Evolutionary conservation across 2,329 filamentous ascomycete species (phyloP), one percentile per base, ranked within the genome.

Genomic region (Aspergillus sp.): DNA sequence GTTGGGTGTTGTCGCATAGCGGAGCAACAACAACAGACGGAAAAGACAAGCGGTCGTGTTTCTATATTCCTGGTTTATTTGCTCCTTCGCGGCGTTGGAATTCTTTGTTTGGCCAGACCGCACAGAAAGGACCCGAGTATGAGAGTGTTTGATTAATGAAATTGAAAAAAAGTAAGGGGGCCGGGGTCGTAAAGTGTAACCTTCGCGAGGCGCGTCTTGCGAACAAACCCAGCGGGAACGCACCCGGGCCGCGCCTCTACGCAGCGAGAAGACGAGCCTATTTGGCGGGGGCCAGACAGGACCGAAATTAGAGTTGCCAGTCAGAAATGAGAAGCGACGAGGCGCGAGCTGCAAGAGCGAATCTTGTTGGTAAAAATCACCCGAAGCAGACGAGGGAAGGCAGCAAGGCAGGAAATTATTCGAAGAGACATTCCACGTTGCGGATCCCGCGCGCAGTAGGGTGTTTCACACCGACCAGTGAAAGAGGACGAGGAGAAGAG

Each of bases 351-450:
- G 57, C 57, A 54, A 47, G 51, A 46, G 32, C 36, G 17, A 38
- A 52, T 45, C 54, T 35, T 17, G 50, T 53, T 57, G 55, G 55
- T 54, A 48, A 47, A 50, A 51, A 53, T 47, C 50, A 50, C 47
- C 47, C 30, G 47, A 47, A 16, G 41, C 52, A 45, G 45, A 47
- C 43, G 43, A 50, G 49, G 45, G 47, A 10, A 17, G 20, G 36
- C 52, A 49, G 54, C 55, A 55, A 54, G 46, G 40, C 40, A 41
- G 41, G 20, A 14, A 35, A 47, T 45, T 41, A 48, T 24, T 26
- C 46, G 42, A 47, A 49, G 48, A 51, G 46, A 45, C 45, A 57
- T 56, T 59, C 58, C 55, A 58, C 57, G 57, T 59, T 60, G 57
- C 57, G 45, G 48, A 46, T 52, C 52, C 19, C 19, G 42, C 16